These are phyloP conservation scores for Aspergillus aculeatus DNA, from an alignment of 2,329 filamentous ascomycete species.

Conservation along the genomic window DNA sequence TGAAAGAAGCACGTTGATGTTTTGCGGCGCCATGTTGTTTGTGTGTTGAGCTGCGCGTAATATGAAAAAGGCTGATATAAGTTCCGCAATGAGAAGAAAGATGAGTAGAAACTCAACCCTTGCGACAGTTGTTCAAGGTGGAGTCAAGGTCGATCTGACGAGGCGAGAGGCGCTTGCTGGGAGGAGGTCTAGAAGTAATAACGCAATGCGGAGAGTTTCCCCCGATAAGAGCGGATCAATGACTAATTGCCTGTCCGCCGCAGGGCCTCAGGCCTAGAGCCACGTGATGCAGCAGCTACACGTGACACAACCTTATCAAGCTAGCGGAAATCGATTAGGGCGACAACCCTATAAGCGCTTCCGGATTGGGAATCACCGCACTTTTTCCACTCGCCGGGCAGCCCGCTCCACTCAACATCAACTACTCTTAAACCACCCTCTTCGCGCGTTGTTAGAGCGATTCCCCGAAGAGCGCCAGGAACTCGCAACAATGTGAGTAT, in stretches of 20 bases:
- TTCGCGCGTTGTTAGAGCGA: constrained; percentile 51
- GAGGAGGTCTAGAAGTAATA: background rate
- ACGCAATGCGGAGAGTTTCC: constrained; percentile 21
- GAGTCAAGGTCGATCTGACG: background rate
- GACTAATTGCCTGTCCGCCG: constrained; percentile 8
- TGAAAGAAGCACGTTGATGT: constrained; percentile 78
- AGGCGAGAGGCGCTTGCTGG: background rate
- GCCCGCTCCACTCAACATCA: constrained; percentile 33
- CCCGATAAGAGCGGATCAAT: constrained; percentile 10
- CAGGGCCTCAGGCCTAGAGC: constrained; percentile 4
- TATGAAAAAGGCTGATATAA: background rate
- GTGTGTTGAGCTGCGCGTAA: background rate
- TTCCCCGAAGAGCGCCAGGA: constrained; percentile 54
- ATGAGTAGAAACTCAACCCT: background rate
- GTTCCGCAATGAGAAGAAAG: background rate
- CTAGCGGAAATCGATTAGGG: constrained; percentile 26
- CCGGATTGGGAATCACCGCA: constrained; percentile 35
- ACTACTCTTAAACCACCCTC: constrained; percentile 38
- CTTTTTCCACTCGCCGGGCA: constrained; percentile 32
- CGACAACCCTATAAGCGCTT: constrained; percentile 27
- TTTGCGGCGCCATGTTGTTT: constrained; percentile 55
- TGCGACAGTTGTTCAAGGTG: background rate
- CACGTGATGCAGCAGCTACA: constrained; percentile 14
- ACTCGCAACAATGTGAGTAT: constrained; percentile 54
- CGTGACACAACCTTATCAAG: constrained; percentile 11